These are phyloP conservation scores for Penicillium corylophilum DNA, from an alignment of 2,329 filamentous ascomycete genomes.

Conservation along the genomic window DNA sequence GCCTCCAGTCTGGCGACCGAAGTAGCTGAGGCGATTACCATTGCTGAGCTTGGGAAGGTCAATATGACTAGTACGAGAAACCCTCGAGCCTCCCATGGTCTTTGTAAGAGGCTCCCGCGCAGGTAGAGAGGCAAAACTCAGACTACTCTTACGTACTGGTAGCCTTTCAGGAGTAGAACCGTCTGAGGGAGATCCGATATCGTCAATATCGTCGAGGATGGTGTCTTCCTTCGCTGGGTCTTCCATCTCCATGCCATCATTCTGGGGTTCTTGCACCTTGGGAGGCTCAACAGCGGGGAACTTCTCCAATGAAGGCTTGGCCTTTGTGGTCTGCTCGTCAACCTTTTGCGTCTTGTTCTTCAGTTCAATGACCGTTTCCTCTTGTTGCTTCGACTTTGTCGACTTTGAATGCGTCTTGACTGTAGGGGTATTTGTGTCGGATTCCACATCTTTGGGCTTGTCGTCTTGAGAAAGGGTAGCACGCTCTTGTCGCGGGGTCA, in stretches of 20 bases:
- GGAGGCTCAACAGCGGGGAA: constrained; percentile 5
- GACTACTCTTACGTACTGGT: constrained; percentile 84
- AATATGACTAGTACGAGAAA: constrained; percentile 75
- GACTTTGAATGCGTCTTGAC: constrained; percentile 1
- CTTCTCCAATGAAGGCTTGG: constrained; percentile 19
- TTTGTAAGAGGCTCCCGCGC: constrained; percentile 86
- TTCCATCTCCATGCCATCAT: constrained; percentile 22
- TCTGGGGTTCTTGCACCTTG: constrained; percentile 5
- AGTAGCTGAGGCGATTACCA: constrained; percentile 66
- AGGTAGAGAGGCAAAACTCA: constrained; percentile 90
- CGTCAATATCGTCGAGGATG: constrained; percentile 43
- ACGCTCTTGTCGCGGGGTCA: constrained; percentile 22
- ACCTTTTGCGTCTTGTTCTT: constrained; percentile 9
- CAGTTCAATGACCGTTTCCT: neutral
- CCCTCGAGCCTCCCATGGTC: constrained; percentile 68
- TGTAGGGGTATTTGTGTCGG: constrained; percentile 5
- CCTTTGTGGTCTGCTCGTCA: constrained; percentile 9
- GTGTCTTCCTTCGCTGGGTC: constrained; percentile 31
- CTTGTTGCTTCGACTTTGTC: constrained; percentile 3
- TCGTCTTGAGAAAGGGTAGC: constrained; percentile 6
- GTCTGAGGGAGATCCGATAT: constrained; percentile 50
- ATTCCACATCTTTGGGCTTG: constrained; percentile 1
- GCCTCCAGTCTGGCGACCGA: constrained; percentile 70
- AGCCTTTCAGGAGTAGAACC: constrained; percentile 56
- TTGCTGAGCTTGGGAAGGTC: constrained; percentile 55